Percentiles rank a stretch among this genome's conserved stretches.
Evolutionary conservation across 495 filamentous ascomycete genomes (phyloP).

Genomic region (Apodospora peruviana): DNA sequence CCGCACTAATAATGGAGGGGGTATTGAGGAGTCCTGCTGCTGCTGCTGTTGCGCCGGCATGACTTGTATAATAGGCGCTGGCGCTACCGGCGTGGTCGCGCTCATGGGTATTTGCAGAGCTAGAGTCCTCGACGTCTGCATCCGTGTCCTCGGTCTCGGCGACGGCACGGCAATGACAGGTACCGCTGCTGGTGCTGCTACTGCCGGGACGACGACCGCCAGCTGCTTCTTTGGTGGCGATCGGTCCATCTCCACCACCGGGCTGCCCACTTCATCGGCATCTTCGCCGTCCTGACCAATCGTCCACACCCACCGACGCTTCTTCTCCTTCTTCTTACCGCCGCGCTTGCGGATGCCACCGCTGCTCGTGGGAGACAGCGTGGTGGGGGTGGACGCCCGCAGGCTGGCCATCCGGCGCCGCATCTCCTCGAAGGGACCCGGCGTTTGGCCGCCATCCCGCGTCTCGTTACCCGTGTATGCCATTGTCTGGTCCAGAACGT

Average conservation of each 20-base stretch:
- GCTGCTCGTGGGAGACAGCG: constrained; percentile 24
- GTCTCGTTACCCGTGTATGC: constrained; percentile 44
- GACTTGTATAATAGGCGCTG: not conserved
- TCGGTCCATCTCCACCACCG: constrained; percentile 23
- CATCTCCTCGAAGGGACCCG: constrained; percentile 55
- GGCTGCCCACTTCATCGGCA: constrained; percentile 31
- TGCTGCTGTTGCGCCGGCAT: not conserved
- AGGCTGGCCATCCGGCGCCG: constrained; percentile 44
- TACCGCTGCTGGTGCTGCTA: constrained; percentile 3
- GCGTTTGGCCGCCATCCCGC: constrained; percentile 49
- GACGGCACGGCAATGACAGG: constrained; percentile 16
- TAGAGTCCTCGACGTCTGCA: not conserved
- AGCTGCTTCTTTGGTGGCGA: constrained; percentile 13
- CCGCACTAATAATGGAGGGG: too few species aligned
- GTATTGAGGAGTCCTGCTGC: not conserved
- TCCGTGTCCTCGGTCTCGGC: constrained; percentile 11
- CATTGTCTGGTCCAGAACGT: constrained; percentile 40
- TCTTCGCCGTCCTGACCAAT: constrained; percentile 44
- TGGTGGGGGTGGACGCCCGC: constrained; percentile 25
- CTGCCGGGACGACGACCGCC: not conserved
- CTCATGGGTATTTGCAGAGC: not conserved
- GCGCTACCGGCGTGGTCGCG: not conserved
- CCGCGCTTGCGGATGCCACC: constrained; percentile 37
- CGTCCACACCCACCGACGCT: constrained; percentile 49
- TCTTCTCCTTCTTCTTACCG: constrained; percentile 42